phyloP scores from a whole-genome alignment of 805 yeast genomes.

The Yamadazyma takamatsuzukensis region DNA sequence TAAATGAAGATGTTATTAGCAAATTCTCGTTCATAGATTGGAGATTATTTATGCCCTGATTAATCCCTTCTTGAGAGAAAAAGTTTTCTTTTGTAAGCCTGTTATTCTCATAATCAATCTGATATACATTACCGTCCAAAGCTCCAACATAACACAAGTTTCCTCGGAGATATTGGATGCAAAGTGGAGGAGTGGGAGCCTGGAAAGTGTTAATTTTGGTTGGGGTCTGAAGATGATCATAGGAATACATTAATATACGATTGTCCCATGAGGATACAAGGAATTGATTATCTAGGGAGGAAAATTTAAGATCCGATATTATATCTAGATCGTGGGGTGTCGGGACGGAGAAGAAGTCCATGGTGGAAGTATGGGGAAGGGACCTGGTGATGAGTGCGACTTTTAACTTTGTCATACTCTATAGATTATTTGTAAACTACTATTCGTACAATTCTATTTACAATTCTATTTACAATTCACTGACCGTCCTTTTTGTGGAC shows the following conservation, averaged over 20 bases:
- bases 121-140: constrained; percentile 52
- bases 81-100: constrained; percentile 11
- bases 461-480: no score
- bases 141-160: constrained; percentile 44
- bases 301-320: constrained; percentile 40
- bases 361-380: background rate
- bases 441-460: no score
- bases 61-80: constrained; percentile 4
- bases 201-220: constrained; percentile 5
- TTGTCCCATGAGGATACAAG: constrained; percentile 61
- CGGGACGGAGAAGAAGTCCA: constrained; percentile 14
- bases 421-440: background rate
- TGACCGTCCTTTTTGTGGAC: no score
- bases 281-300: constrained; percentile 33
- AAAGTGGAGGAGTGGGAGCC: constrained; percentile 20
- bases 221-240: constrained; percentile 1
- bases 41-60: constrained; percentile 34
- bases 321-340: constrained; percentile 33
- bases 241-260: constrained; percentile 40
- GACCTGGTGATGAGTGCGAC: background rate
- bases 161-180: constrained; percentile 22
- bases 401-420: background rate
- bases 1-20: constrained; percentile 62
- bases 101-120: constrained; percentile 47
- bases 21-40: constrained; percentile 22